A percentile compares a stretch with the other conserved stretches of the same genome.
Conservation (phyloP, 2,329 filamentous ascomycete species). For the Aspergillus sp. region DNA sequence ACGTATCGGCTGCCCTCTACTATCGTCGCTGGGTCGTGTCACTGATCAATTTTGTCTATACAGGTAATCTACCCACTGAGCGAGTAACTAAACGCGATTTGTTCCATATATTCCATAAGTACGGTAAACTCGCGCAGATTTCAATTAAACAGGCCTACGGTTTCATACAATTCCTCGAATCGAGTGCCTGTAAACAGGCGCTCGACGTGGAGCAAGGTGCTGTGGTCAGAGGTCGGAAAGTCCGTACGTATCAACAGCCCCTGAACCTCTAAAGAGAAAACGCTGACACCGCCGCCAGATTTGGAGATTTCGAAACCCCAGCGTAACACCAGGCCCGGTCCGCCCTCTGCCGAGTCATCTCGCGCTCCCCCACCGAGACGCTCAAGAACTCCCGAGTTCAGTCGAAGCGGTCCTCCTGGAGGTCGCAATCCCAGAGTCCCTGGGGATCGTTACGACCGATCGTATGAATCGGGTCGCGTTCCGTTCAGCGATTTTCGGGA, state of each 20-base stretch:
- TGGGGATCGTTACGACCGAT: slow-evolving; percentile 46
- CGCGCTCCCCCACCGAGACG: slow-evolving; percentile 47
- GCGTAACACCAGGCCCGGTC: slow-evolving; percentile 65
- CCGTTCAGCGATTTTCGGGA: slow-evolving; percentile 51
- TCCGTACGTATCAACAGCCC: slow-evolving; percentile 62
- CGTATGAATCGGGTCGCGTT: slow-evolving; percentile 32
- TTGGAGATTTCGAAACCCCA: slow-evolving; percentile 73
- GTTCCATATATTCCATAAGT: slow-evolving; percentile 83
- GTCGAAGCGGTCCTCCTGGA: slow-evolving; percentile 36
- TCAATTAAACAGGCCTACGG: slow-evolving; percentile 96
- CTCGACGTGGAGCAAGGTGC: slow-evolving; percentile 76
- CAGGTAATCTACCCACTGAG: slow-evolving; percentile 88
- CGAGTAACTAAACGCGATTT: slow-evolving; percentile 91
- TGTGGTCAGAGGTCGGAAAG: slow-evolving; percentile 82
- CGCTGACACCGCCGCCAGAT: slow-evolving; percentile 22
- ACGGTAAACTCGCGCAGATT: slow-evolving; percentile 86
- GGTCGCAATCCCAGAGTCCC: slow-evolving; percentile 29
- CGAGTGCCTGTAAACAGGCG: slow-evolving; percentile 69
- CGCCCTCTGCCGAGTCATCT: slow-evolving; percentile 36
- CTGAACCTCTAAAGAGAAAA: not conserved
- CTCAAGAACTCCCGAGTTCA: slow-evolving; percentile 63
- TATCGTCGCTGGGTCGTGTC: not conserved
- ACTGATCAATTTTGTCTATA: not conserved
- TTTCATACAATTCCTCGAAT: slow-evolving; percentile 88
- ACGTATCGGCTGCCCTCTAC: slow-evolving; percentile 18